Evolutionary conservation across 2,329 filamentous ascomycete species (phyloP).

Genomic region (Trichoderma sp.): DNA sequence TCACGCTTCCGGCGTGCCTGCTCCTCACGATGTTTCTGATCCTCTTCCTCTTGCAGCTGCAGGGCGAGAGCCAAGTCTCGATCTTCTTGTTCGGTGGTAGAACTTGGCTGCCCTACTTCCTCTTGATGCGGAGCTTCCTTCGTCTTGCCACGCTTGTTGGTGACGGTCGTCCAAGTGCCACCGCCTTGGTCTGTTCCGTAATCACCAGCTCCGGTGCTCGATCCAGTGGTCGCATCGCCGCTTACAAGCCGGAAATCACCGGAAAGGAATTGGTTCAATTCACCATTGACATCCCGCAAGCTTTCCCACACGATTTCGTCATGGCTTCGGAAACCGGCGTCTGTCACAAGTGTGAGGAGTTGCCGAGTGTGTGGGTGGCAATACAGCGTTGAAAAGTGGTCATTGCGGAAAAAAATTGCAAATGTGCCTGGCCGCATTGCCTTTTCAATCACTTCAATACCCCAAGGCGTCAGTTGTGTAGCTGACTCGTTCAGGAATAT

Average conservation of each 20-base stretch:
- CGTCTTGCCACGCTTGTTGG: constrained; percentile 32
- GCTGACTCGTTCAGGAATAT: constrained; percentile 74
- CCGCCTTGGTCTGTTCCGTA: constrained; percentile 27
- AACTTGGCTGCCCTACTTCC: constrained; percentile 34
- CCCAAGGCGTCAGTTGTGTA: constrained; percentile 82
- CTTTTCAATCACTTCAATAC: constrained; percentile 69
- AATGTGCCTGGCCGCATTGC: constrained; percentile 73
- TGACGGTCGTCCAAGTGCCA: constrained; percentile 56
- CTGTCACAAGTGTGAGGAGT: constrained; percentile 83
- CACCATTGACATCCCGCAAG: constrained; percentile 81
- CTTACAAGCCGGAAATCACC: constrained; percentile 89
- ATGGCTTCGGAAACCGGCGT: constrained; percentile 83
- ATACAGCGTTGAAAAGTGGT: constrained; percentile 94
- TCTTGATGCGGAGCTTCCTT: constrained; percentile 26
- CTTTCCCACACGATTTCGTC: constrained; percentile 97
- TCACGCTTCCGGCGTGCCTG: constrained; percentile 63
- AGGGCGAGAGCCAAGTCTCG: constrained; percentile 83
- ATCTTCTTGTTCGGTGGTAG: constrained; percentile 68
- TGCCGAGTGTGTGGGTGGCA: constrained; percentile 76
- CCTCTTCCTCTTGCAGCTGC: constrained; percentile 92
- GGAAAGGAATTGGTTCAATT: constrained; percentile 77
- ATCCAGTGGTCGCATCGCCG: constrained; percentile 34
- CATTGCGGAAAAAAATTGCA: constrained; percentile 92
- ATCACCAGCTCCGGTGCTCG: constrained; percentile 22
- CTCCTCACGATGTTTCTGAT: constrained; percentile 68